Percentiles rank a stretch among this genome's conserved stretches.
Conservation (phyloP, 2,329 filamentous ascomycete species). For the Aspergillus hiratsukae region DNA sequence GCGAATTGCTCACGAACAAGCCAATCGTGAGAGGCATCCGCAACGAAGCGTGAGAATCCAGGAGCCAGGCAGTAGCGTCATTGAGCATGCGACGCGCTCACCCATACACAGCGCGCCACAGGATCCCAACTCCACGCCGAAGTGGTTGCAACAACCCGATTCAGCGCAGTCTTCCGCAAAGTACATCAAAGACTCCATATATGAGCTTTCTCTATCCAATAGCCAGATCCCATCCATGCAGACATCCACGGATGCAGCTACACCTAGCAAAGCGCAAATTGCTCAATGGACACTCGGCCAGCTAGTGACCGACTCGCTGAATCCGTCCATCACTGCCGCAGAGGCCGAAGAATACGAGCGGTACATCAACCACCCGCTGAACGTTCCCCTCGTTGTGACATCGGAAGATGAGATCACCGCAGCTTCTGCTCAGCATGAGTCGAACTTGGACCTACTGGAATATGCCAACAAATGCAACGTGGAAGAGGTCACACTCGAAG, state of each 20-base stretch:
- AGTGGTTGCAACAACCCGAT: constrained; percentile 30
- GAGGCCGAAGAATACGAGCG: constrained; percentile 83
- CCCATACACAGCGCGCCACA: constrained; percentile 9
- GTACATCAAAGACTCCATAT: constrained; percentile 55
- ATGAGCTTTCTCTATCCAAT: constrained; percentile 21
- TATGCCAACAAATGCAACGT: constrained; percentile 70
- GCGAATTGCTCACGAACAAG: constrained; percentile 55
- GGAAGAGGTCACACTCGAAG: constrained; percentile 46
- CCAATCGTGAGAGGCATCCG: constrained; percentile 54
- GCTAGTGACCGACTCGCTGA: constrained; percentile 77
- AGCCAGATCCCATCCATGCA: constrained; percentile 19
- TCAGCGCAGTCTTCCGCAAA: constrained; percentile 35
- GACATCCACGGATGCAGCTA: constrained; percentile 50
- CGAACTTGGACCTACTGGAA: constrained; percentile 67
- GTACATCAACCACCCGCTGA: constrained; percentile 86
- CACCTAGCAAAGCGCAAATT: constrained; percentile 70
- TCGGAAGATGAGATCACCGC: constrained; percentile 38
- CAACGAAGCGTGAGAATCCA: constrained; percentile 62
- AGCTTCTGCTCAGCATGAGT: constrained; percentile 30
- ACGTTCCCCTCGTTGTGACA: constrained; percentile 64
- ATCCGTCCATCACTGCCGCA: constrained; percentile 70
- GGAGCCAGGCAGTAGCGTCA: constrained; percentile 51
- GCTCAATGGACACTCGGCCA: constrained; percentile 87
- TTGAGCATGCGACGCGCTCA: constrained; percentile 38
- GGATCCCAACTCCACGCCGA: constrained; percentile 18